Base-by-base conservation (phyloP, 495 filamentous ascomycete genomes). In the Parathielavia appendiculata region DNA sequence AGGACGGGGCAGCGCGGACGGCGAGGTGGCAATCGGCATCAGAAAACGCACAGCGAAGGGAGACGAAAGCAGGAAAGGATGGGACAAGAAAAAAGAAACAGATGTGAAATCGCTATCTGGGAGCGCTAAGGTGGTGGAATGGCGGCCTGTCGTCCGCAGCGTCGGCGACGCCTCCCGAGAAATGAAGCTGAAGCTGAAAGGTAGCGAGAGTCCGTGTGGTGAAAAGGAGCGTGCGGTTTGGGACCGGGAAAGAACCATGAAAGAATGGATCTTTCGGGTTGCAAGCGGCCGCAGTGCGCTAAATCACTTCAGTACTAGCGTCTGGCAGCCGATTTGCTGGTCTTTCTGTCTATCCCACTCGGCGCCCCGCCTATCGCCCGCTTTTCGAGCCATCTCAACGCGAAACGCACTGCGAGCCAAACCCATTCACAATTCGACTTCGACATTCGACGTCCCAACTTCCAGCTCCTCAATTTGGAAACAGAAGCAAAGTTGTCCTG, bases 11-110 rank as follows among this genome's bases (percentile, higher is more conserved):
- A 78, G 75, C 75, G 86, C 79, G 73, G 85, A 79, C 71, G 80
- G 77, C 63, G 83, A 81, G 76, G 88, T 86, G 73, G 85, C 80
- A 81, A 86, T 79, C 83, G 86, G 86, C 88, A 90, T 90, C 77
- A 88, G 86, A 84, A 79, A 65, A 68, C 44, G 59, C 60, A 52
- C 57, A 54, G 53, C 58, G 56, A 36, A 72, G 65, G 32, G 62
- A 58, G 68, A 65, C 63, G 66, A 62, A 63, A 52, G 58, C 57
- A 35, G 63, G 58, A 68, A 64, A 63, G 66, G 61, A 63, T 52
- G 57, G 57, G 55, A 66, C 68, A 61, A 59, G 53, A 61, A 40
- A 41, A 43, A 46, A 68, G 66, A 66, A 54, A 66, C 64, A 61
- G 54, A 60, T 70, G n/a, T 64, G 70, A 69, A 67, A 51, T 20